A percentile compares a stretch with the other conserved stretches of the same genome.
phyloP scores from a whole-genome alignment of 352 stramenopile species.

The Phytopythium boreale region DNA sequence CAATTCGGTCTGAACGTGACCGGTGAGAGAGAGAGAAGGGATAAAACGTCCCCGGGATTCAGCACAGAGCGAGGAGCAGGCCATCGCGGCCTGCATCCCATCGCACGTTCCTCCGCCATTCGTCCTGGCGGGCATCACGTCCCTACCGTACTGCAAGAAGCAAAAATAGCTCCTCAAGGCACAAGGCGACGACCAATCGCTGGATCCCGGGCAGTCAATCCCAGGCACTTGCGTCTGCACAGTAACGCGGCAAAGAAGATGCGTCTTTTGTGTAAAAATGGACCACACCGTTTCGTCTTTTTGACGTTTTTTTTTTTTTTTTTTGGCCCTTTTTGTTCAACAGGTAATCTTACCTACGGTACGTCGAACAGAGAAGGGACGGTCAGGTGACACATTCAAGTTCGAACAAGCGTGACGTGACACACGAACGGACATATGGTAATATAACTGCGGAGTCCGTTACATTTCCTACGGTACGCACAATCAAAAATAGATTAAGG shows the following conservation, averaged over 20 bases:
- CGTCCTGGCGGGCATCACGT: not conserved
- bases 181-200: not conserved
- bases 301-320: not conserved
- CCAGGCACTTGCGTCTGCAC: not conserved
- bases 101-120: not conserved
- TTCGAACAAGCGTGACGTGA: not conserved
- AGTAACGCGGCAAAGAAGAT: not conserved
- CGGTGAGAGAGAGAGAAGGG: not conserved
- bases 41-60: not conserved
- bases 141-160: not conserved
- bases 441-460: not conserved
- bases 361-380: not conserved
- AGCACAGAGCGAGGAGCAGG: not conserved
- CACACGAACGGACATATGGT: not conserved
- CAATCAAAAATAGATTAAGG: not conserved
- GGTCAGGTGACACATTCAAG: not conserved
- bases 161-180: conserved; percentile 7
- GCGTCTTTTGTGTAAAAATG: not conserved
- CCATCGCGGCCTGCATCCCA: not conserved
- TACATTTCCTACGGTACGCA: not conserved
- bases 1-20: not conserved
- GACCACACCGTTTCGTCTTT: not conserved
- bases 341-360: conserved; percentile 2
- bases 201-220: conserved; percentile 1
- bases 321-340: not conserved